Evolutionary conservation across 2,329 filamentous ascomycete genomes (phyloP).

Genomic region (Colletotrichum sp.): DNA sequence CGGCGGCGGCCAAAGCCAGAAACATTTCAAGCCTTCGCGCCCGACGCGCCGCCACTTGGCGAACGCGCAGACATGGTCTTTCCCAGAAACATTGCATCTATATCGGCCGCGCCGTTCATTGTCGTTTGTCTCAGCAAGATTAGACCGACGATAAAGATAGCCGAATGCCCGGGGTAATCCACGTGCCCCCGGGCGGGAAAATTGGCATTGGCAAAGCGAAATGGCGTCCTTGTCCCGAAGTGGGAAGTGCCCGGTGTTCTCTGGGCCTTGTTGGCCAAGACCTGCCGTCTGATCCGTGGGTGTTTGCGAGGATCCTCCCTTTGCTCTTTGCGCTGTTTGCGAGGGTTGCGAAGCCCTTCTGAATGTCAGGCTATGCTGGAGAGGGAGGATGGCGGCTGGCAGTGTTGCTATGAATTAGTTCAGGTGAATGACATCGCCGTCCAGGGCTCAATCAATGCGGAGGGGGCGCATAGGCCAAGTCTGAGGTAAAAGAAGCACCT

Average conservation of each 20-base stretch:
- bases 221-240: slow-evolving; percentile 8
- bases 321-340: background rate
- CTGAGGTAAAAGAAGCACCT: background rate
- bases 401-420: background rate
- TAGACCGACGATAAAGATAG: slow-evolving; percentile 17
- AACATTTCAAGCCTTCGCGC: background rate
- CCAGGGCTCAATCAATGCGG: background rate
- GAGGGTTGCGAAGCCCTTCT: background rate
- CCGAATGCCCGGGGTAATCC: slow-evolving; percentile 15
- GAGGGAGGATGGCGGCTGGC: background rate
- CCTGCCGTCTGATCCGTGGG: slow-evolving; percentile 18
- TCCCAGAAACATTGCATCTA: background rate
- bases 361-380: background rate
- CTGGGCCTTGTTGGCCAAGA: slow-evolving; percentile 14
- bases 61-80: background rate
- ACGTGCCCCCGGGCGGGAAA: slow-evolving; percentile 8
- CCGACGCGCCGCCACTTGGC: background rate
- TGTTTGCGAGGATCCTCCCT: background rate
- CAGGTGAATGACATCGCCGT: background rate
- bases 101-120: background rate
- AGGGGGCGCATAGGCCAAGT: background rate
- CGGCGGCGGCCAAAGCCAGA: background rate
- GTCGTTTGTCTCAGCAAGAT: slow-evolving; percentile 10
- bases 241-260: slow-evolving; percentile 3
- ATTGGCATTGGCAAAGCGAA: slow-evolving; percentile 16